These are phyloP conservation scores for Phascolomyces articulosus DNA, from an alignment of 371 early-diverging fungal genomes.

Conservation along the genomic window DNA sequence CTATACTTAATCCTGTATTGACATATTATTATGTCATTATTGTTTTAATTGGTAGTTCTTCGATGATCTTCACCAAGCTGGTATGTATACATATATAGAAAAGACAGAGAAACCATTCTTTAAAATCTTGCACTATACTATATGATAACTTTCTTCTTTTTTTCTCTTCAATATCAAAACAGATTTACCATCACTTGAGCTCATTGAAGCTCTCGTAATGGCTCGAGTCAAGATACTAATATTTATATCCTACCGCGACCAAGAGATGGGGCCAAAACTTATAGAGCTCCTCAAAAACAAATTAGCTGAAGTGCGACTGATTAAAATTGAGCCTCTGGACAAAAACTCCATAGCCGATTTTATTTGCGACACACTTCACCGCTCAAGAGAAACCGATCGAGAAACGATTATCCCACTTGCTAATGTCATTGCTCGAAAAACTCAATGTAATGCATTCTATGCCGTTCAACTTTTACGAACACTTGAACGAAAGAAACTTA, in stretches of 20 bases:
- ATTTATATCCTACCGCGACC: constrained; percentile 39
- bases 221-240: constrained; percentile 35
- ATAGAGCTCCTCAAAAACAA: constrained; percentile 25
- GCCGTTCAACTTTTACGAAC: constrained; percentile 35
- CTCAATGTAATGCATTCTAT: constrained; percentile 47
- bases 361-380: constrained; percentile 41
- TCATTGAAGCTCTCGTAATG: constrained; percentile 34
- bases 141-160: too few species aligned
- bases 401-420: constrained; percentile 34
- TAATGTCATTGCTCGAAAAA: constrained; percentile 34
- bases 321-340: constrained; percentile 30
- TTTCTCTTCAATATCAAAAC: background rate
- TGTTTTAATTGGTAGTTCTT: constrained; percentile 29
- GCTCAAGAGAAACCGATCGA: constrained; percentile 22
- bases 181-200: constrained; percentile 45
- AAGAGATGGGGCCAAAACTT: constrained; percentile 26
- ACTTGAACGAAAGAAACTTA: constrained; percentile 41
- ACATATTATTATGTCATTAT: too few species aligned
- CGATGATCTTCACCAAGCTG: constrained; percentile 50
- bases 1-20: too few species aligned
- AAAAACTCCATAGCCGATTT: constrained; percentile 36
- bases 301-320: constrained; percentile 22
- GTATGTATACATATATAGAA: too few species aligned
- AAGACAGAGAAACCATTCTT: too few species aligned
- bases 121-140: too few species aligned